Evolutionary conservation across 2,329 filamentous ascomycete genomes (phyloP).

Genomic region (Diplodia seriata): DNA sequence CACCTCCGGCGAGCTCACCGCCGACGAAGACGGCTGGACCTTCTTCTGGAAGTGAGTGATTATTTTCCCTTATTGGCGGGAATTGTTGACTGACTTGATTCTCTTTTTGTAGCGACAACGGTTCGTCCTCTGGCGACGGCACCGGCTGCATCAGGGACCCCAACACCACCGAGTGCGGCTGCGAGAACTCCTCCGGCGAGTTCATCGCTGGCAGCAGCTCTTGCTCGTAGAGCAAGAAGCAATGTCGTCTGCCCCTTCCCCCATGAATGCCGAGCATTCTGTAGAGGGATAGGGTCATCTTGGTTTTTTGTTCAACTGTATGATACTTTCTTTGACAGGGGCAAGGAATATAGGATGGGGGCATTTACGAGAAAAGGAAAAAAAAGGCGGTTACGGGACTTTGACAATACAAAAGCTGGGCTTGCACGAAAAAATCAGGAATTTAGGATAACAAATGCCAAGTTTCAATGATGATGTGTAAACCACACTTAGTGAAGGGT

Average conservation of each 20-base stretch:
- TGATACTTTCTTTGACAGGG: not conserved
- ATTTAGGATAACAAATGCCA: not conserved
- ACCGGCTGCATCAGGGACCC: conserved; percentile 42
- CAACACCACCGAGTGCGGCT: conserved; percentile 18
- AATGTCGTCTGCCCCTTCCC: not conserved
- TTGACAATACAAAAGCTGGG: not conserved
- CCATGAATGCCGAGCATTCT: no score
- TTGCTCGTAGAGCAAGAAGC: conserved; percentile 2
- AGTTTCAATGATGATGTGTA: not conserved
- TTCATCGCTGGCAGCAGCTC: conserved; percentile 14
- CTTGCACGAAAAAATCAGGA: not conserved
- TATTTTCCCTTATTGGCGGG: no score
- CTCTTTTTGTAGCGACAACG: conserved; percentile 31
- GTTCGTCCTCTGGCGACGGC: conserved; percentile 37
- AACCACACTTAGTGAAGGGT: not conserved
- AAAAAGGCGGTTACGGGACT: not conserved
- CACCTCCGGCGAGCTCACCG: conserved; percentile 1
- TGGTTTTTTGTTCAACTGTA: not conserved
- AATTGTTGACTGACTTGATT: conserved; percentile 2
- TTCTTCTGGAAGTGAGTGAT: conserved; percentile 27
- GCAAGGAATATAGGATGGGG: not conserved
- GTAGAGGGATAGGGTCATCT: not conserved
- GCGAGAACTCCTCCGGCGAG: conserved; percentile 25
- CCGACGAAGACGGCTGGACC: conserved; percentile 18
- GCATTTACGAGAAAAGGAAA: not conserved